Evolutionary conservation across 2,329 filamentous ascomycete species (phyloP), one percentile per base, ranked within the genome.

Genomic region (Fusarium nematophilum): DNA sequence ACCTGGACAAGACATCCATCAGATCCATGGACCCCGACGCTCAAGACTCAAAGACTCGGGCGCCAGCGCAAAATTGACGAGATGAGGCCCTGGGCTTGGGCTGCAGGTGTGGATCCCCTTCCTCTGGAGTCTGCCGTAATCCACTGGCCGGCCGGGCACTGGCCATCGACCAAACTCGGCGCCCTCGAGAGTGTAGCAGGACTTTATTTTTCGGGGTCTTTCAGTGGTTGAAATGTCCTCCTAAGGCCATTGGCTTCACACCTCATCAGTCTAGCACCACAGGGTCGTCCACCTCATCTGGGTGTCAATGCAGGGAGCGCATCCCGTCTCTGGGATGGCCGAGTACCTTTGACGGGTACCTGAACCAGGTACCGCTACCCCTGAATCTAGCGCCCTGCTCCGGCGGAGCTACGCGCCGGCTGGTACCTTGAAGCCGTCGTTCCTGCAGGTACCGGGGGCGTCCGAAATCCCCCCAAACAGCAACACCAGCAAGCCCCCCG

Each of bases 31-130:
- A 45, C 56, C 27, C 40, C 23, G 49, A 50, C 33, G 49, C 38
- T 48, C 38, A 17, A 60, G 59, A 57, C 52, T 57, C 48, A 68
- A 52, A 60, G 65, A 59, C 66, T 67, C 63, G 60, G 66, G 65
- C 67, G 64, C 63, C 64, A 69, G 67, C 30, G 64, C 62, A 61
- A 72, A 66, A 71, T 70, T 71, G 68, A 66, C 64, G 55, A 66
- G 62, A 68, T 69, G 66, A 69, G 66, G 64, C 66, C 31, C 43
- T 13, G 18, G 58, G 26, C 57, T 67, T 65, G 60, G 64, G 66
- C 60, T 68, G 62, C 57, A 65, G 57, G 54, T 57, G 65, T 62
- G 64, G 64, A 59, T 48, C 64, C 62, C 51, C 33, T 34, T 49
- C 15, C 38, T 15, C n/a, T 27, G 18, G 31, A 29, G 33, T 56